Evolutionary conservation across 1,284 basidiomycete species (phyloP), one percentile per base, ranked within the genome.

Genomic region (Afroboletus lepidellus): DNA sequence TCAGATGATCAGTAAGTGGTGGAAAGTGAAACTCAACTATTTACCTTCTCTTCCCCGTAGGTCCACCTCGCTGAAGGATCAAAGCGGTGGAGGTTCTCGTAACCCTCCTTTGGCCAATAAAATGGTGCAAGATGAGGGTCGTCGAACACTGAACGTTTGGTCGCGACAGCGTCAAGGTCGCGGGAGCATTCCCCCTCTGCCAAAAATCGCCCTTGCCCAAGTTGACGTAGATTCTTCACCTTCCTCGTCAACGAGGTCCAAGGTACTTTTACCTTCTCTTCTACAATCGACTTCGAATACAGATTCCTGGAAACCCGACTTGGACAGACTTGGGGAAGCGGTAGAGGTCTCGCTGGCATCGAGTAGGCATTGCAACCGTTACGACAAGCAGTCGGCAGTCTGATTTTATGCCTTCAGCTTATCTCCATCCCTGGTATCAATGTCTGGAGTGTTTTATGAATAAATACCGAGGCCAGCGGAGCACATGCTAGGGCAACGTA

Each of bases 41-140:
- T 50, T 47, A 79, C 80, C 62, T 69, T 73, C 66, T 90, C 86
- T 61, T 91, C 86, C 29, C 77, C 65, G 63, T 77, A 77, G 1
- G 85, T 88, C 87, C 87, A 90, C 5, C 86, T 76, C 25, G 82
- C 83, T 13, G 72, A 65, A 0, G 81, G 78, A 60, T 90, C 82
- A 58, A 90, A 88, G 8, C 83, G 74, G 58, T 87, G 83, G 1
- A 74, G 54, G 59, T 84, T 86, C 65, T 88, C 86, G 56, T 84
- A 87, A 2, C 74, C 63, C 4, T 57, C 45, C 49, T 76, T 79
- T 2, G 85, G 83, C 68, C 76, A 77, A 58, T 84, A 85, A 53
- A 77, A 71, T 41, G 76, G 3, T 1, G 73, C 72, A 8, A 80
- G 71, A 41, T 66, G 57, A 3, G 81, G 77, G 56, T 86, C 81